Evolutionary conservation across 805 yeast species (phyloP).

Genomic region (Zygosaccharomyces bisporus): DNA sequence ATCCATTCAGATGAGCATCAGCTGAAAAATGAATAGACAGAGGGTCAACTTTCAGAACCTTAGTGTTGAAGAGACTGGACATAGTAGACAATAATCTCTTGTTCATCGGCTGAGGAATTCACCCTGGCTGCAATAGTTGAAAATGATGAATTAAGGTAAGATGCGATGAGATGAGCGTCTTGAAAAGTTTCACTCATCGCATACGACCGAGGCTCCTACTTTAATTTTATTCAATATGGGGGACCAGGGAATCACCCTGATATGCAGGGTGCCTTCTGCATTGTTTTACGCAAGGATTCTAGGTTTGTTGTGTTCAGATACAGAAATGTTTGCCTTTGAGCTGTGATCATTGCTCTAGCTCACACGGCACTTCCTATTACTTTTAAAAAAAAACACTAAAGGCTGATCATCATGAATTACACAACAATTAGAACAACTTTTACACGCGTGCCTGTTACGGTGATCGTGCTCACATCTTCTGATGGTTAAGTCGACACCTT

Average conservation of each 20-base stretch:
- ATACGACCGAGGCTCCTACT: conserved; percentile 5
- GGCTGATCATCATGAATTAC: conserved; percentile 12
- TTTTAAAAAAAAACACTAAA: conserved; percentile 7
- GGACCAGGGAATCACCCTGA: background rate
- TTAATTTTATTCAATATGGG: too few species aligned
- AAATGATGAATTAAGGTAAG: conserved; percentile 6
- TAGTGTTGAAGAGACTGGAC: conserved; percentile 34
- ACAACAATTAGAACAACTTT: conserved; percentile 5
- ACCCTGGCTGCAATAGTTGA: background rate
- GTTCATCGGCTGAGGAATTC: background rate
- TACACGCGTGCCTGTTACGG: background rate
- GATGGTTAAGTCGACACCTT: background rate
- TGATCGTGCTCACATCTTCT: conserved; percentile 1
- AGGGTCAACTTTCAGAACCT: conserved; percentile 54
- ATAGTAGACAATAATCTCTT: conserved; percentile 1
- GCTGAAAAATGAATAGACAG: conserved; percentile 45
- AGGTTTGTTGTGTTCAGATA: conserved; percentile 4
- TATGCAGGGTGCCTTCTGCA: background rate
- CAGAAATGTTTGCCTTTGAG: conserved; percentile 9
- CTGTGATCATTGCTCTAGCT: conserved; percentile 13
- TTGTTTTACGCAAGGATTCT: background rate
- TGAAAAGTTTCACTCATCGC: conserved; percentile 15
- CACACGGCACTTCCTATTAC: conserved; percentile 18
- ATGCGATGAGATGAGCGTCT: conserved; percentile 8
- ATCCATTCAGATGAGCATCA: conserved; percentile 37